phyloP scores from a whole-genome alignment of 1,139 yeast species.

The Hanseniaspora uvarum region DNA sequence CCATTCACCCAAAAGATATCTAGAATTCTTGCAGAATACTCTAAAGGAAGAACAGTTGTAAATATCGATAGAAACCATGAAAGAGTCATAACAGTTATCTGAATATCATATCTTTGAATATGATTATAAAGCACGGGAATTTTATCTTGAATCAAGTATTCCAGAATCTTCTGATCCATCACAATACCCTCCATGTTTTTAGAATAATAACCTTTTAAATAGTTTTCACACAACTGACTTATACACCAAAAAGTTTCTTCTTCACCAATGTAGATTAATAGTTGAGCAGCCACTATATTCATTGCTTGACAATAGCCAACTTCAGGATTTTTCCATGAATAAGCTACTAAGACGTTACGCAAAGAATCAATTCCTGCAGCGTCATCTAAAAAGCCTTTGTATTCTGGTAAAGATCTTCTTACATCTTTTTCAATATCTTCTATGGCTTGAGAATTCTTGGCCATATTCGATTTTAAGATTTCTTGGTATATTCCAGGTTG shows the following conservation, averaged over 20 bases:
- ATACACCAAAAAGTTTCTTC: conserved; percentile 97
- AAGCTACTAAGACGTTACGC: conserved; percentile 81
- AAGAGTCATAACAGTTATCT: conserved; percentile 82
- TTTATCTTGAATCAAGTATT: conserved; percentile 75
- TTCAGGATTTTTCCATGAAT: conserved; percentile 94
- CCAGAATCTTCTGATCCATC: conserved; percentile 87
- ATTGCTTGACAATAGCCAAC: conserved; percentile 98
- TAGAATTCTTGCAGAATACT: conserved; percentile 81
- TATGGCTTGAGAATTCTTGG: conserved; percentile 65
- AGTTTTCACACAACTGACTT: conserved; percentile 66
- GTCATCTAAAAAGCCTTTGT: conserved; percentile 77
- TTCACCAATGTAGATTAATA: conserved; percentile 86
- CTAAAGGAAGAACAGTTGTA: conserved; percentile 87
- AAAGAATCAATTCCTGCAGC: conserved; percentile 74
- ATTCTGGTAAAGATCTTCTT: conserved; percentile 88
- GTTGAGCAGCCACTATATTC: conserved; percentile 94
- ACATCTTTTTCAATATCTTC: conserved; percentile 96
- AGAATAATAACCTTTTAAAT: conserved; percentile 92
- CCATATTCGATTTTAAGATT: conserved; percentile 50
- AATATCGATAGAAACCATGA: conserved; percentile 95
- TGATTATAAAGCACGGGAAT: conserved; percentile 87
- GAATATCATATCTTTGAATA: conserved; percentile 68
- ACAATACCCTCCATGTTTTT: conserved; percentile 96
- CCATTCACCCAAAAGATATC: conserved; percentile 91
- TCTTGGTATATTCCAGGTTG: conserved; percentile 50